phyloP scores from a whole-genome alignment of 2,329 filamentous ascomycete genomes.

The Clonostachys sp. region DNA sequence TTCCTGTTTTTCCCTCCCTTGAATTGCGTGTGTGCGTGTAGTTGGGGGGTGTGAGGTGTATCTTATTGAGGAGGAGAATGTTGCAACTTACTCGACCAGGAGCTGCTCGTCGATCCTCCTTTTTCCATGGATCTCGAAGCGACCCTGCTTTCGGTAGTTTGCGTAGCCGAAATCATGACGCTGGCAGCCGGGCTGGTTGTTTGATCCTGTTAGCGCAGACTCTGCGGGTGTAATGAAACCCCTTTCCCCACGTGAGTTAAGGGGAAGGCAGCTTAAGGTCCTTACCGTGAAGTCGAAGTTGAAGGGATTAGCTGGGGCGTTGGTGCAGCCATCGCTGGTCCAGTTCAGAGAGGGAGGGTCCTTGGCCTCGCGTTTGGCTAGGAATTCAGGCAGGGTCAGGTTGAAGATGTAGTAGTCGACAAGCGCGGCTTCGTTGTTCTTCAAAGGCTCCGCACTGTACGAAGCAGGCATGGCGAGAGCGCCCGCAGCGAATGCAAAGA shows the following conservation, averaged over 20 bases:
- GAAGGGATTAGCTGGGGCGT: slow-evolving; percentile 35
- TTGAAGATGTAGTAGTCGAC: slow-evolving; percentile 44
- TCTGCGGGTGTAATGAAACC: not conserved
- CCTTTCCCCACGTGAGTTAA: not conserved
- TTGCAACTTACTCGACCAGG: slow-evolving; percentile 29
- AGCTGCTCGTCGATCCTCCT: slow-evolving; percentile 44
- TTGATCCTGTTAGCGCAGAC: too few species aligned
- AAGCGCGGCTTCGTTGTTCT: slow-evolving; percentile 7
- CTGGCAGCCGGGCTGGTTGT: slow-evolving; percentile 30
- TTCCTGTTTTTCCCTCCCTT: too few species aligned
- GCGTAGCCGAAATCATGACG: slow-evolving; percentile 54
- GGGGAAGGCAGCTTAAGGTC: not conserved
- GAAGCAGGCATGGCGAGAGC: not conserved
- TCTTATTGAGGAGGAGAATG: too few species aligned
- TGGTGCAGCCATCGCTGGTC: slow-evolving; percentile 35
- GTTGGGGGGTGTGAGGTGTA: too few species aligned
- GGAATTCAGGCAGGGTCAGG: slow-evolving; percentile 34
- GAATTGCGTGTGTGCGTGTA: too few species aligned
- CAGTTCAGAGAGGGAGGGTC: slow-evolving; percentile 33
- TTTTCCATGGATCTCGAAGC: slow-evolving; percentile 37
- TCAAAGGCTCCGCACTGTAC: too few species aligned
- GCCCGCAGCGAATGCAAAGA: not conserved
- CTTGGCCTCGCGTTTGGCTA: slow-evolving; percentile 25
- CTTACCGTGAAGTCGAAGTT: slow-evolving; percentile 31
- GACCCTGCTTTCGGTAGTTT: slow-evolving; percentile 45